Base-by-base conservation (phyloP, 805 yeast species). In the Pichia scutulata region DNA sequence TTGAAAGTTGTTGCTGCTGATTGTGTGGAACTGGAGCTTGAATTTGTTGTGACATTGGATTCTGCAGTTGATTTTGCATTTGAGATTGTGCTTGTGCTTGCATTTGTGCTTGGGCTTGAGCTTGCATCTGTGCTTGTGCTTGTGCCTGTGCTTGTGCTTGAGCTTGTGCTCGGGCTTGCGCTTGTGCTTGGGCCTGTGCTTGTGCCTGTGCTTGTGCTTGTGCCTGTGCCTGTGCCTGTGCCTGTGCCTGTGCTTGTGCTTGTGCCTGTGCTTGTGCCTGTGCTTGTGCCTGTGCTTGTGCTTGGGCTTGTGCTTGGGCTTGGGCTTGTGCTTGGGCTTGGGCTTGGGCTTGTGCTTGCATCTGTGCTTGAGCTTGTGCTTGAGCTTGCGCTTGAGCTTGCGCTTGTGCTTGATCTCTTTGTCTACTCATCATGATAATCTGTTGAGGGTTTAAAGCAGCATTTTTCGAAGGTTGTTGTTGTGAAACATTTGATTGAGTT, bases 371-470 rank as follows among this genome's bases (percentile, higher is more conserved):
- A 2, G 40, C 19, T 16, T 43, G 46, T 9, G 52, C 61, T 30
- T 28, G 45, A 7, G 5, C 7, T 25, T 43, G 50, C 16, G 45
- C 22, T 43, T 48, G 24, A 33, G 46, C 49, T 36, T 52, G 28
- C 40, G 47, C 24, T 42, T 50, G 39, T 9, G 45, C 42, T 36
- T 47, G 46, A 12, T 52, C 61, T 30, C 61, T 65, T 43, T 64
- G 69, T 44, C 66, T 62, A 41, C 64, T 70, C 49, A 60, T 60
- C 61, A 64, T 57, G 30, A 65, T 33, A 21, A 64, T 61, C 40
- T 65, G 67, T 46, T 65, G 66, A 2, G 68, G 67, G 48, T 63
- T 63, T 1, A 64, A 57, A n/a, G 63, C 13, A 40, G 52, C 19
- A 37, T 28, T 37, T 30, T 49, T 49, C 33, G 43, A 28, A 28